Conservation (phyloP, 768 basidiomycete species). For the Sporobolomyces pararoseus region DNA sequence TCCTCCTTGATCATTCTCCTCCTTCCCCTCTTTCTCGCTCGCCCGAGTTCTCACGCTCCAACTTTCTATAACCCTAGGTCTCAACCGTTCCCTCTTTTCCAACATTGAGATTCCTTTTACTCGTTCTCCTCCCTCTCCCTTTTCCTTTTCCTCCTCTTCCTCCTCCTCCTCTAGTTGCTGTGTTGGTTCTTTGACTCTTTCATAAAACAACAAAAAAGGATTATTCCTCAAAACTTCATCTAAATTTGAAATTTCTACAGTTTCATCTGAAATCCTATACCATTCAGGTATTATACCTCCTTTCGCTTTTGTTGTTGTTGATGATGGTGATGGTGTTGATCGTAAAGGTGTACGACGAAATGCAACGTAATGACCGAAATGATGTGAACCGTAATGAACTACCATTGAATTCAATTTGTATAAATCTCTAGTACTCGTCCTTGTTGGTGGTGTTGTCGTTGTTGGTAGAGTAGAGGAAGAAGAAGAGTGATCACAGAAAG, state of each 20-base stretch:
- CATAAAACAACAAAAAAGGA: conserved; percentile 91
- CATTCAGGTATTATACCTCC: conserved; percentile 52
- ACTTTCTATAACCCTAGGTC: conserved; percentile 27
- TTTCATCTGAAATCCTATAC: conserved; percentile 83
- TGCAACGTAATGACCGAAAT: conserved; percentile 91
- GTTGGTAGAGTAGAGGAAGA: conserved; percentile 70
- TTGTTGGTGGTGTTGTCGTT: conserved; percentile 44
- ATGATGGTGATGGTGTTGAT: conserved; percentile 7
- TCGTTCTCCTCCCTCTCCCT: no score
- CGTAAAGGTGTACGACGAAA: conserved; percentile 71
- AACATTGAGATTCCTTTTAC: no score
- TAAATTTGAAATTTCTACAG: conserved; percentile 70
- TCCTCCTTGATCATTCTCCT: not conserved
- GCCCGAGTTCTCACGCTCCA: conserved; percentile 7
- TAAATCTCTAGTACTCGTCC: conserved; percentile 60
- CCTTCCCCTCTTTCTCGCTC: not conserved
- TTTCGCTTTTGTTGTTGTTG: no score
- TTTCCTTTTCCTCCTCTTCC: not conserved
- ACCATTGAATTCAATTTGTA: conserved; percentile 83
- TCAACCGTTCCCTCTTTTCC: not conserved
- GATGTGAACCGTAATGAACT: conserved; percentile 88
- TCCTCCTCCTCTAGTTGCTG: not conserved
- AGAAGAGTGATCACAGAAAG: conserved; percentile 71
- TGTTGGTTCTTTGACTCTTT: conserved; percentile 55
- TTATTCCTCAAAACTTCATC: conserved; percentile 71